Evolutionary conservation across 805 yeast species (phyloP), one percentile per base, ranked within the genome.

Genomic region (Saccharomycopsis fermentans): DNA sequence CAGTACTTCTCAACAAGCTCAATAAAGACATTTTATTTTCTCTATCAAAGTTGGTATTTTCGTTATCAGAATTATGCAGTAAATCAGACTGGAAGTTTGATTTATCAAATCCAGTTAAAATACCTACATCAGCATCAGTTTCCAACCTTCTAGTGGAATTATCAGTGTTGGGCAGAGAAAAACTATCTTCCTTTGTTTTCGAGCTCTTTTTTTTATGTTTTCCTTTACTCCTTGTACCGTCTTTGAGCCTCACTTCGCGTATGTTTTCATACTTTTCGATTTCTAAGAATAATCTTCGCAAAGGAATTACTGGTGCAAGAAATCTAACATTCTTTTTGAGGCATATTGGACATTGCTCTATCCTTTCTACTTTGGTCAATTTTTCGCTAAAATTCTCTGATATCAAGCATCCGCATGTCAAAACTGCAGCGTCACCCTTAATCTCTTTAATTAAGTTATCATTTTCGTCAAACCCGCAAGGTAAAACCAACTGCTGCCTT

Each of bases 371-470:
- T 12, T 16, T 12, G 11, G 14, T 12, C 12, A 24, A 34, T n/a
- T n/a, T 37, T 5, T 36, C 50, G 39, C 19, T 48, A 9, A 19
- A 32, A 6, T 19, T 29, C 26, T 59, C 62, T 5, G 61, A 58
- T 16, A 62, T 36, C 21, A 62, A 40, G 39, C 64, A 62, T 2
- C 64, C 64, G 54, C 64, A 62, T 6, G 58, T 52, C 21, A 62
- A 51, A 34, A 59, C 48, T 17, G 58, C 40, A 4, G 64, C 63
- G 37, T 62, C 64, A 35, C 54, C 53, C 16, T 8, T 24, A 29
- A 32, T 17, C 14, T 29, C 37, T 8, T 27, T 32, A 8, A 6
- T 32, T 9, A 50, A 16, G 9, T 50, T 27, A 27, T 50, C 26
- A 14, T 29, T 19, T n/a, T 17, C 53, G 29, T 50, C 53, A 50